These are phyloP conservation scores for Achlya hypogyna DNA, from an alignment of 352 stramenopile genomes.

Conservation along the genomic window DNA sequence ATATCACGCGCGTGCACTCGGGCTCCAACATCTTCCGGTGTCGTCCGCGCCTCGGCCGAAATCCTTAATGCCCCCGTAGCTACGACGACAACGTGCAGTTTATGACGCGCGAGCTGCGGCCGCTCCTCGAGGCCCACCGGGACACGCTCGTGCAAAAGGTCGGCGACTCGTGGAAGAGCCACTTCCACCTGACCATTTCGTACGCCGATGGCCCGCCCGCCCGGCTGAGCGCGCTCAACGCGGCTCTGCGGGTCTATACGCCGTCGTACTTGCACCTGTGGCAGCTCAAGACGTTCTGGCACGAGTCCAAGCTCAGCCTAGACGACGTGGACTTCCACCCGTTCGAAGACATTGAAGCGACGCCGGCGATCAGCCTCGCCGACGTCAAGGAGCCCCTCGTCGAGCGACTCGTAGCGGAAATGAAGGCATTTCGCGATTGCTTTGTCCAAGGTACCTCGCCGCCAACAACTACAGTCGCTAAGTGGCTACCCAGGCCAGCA, in stretches of 20 bases:
- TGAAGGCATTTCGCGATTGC: slow-evolving; percentile 79
- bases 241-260: slow-evolving; percentile 89
- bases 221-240: slow-evolving; percentile 93
- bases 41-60: not conserved
- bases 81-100: slow-evolving; percentile 97
- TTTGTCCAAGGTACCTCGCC: slow-evolving; percentile 68
- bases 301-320: slow-evolving; percentile 91
- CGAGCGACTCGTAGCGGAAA: slow-evolving; percentile 87
- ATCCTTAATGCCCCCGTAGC: slow-evolving; percentile 32
- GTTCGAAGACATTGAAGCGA: slow-evolving; percentile 97
- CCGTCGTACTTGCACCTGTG: slow-evolving; percentile 97
- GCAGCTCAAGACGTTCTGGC: slow-evolving; percentile 99
- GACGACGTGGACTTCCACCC: slow-evolving; percentile 95
- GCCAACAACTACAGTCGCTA: no score
- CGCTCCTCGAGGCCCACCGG: slow-evolving; percentile 89
- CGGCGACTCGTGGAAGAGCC: slow-evolving; percentile 88
- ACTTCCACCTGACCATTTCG: slow-evolving; percentile 93
- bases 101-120: slow-evolving; percentile 92
- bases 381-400: slow-evolving; percentile 73
- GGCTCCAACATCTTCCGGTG: slow-evolving; percentile 91
- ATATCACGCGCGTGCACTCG: slow-evolving; percentile 93
- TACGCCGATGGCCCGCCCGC: slow-evolving; percentile 95
- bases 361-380: slow-evolving; percentile 74
- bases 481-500: slow-evolving; percentile 27
- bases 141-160: slow-evolving; percentile 88